Conservation (phyloP, 306 rosid species). For the Begonia masoniana region DNA sequence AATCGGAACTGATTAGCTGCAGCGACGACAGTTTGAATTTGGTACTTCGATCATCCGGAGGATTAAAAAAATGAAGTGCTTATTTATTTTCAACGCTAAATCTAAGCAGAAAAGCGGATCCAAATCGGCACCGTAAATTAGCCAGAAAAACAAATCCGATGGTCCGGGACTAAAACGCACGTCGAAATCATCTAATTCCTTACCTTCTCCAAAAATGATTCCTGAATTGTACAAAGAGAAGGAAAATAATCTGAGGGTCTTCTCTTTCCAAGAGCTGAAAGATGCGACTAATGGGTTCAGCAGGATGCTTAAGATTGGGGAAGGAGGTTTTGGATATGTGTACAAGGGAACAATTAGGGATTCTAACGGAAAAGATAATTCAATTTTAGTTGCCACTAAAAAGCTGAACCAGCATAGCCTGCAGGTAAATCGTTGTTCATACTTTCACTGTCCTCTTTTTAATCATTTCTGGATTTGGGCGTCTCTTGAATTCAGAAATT, state of each 20-base stretch:
- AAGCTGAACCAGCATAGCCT: constrained; percentile 45
- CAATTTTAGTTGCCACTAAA: constrained; percentile 53
- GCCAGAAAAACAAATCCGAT: constrained; percentile 14
- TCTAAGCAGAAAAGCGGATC: constrained; percentile 21
- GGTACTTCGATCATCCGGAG: not conserved
- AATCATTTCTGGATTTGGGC: not conserved
- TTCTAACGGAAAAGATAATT: constrained; percentile 20
- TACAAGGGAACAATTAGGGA: constrained; percentile 49
- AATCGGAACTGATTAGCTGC: too few relatives aligned
- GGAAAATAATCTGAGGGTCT: constrained; percentile 44
- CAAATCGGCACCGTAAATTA: constrained; percentile 31
- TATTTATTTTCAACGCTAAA: constrained; percentile 25
- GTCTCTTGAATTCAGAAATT: not conserved
- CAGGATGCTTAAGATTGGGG: constrained; percentile 55
- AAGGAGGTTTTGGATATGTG: constrained; percentile 84
- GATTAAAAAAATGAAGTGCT: constrained; percentile 45
- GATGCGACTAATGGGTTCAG: constrained; percentile 50
- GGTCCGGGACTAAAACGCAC: constrained; percentile 17
- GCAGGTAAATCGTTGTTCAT: constrained; percentile 35
- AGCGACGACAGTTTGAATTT: not conserved
- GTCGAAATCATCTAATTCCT: constrained; percentile 20
- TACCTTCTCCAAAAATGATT: constrained; percentile 44
- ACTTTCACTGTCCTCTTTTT: constrained; percentile 17
- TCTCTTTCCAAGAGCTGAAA: constrained; percentile 40
- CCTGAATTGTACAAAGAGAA: constrained; percentile 65